Percentiles rank a stretch among this genome's conserved stretches.
Conservation (phyloP, 2,329 filamentous ascomycete genomes). For the Fusarium annulatum region DNA sequence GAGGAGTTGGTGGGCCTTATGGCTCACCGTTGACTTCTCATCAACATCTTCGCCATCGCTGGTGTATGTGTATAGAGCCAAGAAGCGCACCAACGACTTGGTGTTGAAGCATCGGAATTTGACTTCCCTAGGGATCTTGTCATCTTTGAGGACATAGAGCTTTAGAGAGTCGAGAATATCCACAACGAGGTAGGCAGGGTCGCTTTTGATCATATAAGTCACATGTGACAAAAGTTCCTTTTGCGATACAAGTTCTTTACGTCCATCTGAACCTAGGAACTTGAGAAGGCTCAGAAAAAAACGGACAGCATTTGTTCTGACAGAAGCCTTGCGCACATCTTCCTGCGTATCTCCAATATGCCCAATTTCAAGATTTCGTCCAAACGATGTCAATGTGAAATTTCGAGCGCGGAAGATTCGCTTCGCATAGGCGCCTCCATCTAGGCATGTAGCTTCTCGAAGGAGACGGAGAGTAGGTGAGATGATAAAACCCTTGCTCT, state of each 20-base stretch:
- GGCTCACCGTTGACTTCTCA: conserved; percentile 65
- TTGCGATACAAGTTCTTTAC: conserved; percentile 83
- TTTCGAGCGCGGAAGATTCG: conserved; percentile 82
- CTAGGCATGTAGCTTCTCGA: conserved; percentile 85
- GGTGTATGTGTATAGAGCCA: conserved; percentile 75
- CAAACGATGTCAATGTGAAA: conserved; percentile 82
- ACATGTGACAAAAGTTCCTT: conserved; percentile 85
- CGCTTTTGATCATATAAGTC: conserved; percentile 80
- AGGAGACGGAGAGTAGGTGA: conserved; percentile 88
- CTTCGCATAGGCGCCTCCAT: conserved; percentile 84
- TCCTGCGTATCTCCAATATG: conserved; percentile 67
- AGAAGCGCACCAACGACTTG: conserved; percentile 76
- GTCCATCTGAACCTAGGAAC: conserved; percentile 80
- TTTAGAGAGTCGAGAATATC: conserved; percentile 80
- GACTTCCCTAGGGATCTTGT: conserved; percentile 74
- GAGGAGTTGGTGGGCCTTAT: conserved; percentile 80
- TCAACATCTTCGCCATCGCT: conserved; percentile 57
- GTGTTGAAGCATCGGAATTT: conserved; percentile 84
- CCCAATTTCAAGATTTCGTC: conserved; percentile 81
- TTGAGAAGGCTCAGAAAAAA: conserved; percentile 84
- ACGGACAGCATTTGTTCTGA: conserved; percentile 84
- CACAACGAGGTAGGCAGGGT: conserved; percentile 78
- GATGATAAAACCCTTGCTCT: conserved; percentile 87
- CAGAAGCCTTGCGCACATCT: conserved; percentile 76
- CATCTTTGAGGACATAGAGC: conserved; percentile 78